Percentiles rank a stretch among this genome's conserved stretches.
Conservation (phyloP, 176 grass and related monocot species). For the Zoysia japonica region DNA sequence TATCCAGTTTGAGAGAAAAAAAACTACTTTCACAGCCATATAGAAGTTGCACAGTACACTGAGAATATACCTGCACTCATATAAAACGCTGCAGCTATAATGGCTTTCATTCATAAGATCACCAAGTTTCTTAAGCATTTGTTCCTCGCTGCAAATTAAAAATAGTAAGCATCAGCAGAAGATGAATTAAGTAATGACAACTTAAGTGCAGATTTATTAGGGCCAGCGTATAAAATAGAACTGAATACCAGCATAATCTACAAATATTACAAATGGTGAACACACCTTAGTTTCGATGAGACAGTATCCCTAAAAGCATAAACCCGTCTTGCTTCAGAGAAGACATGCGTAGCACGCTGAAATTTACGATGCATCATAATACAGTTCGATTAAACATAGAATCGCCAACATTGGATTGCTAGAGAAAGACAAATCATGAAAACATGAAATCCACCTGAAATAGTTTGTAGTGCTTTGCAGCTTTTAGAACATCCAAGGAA, state of each 20-base stretch:
- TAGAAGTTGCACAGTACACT: neutral
- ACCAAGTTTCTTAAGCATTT: slow-evolving; percentile 73
- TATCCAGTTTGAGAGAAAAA: neutral
- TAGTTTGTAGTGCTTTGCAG: slow-evolving; percentile 83
- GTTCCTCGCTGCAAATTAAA: slow-evolving; percentile 57
- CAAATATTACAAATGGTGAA: neutral
- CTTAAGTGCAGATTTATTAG: neutral
- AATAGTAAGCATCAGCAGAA: neutral
- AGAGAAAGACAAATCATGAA: neutral
- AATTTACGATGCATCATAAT: slow-evolving; percentile 5
- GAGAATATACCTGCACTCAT: slow-evolving; percentile 84
- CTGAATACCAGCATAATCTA: neutral
- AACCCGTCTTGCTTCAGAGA: slow-evolving; percentile 90
- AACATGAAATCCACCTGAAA: slow-evolving; percentile 65
- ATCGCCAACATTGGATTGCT: neutral
- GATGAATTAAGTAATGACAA: neutral
- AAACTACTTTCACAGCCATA: neutral
- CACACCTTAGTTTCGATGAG: neutral
- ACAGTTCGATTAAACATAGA: neutral
- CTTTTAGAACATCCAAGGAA: slow-evolving; percentile 81
- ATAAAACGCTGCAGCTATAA: slow-evolving; percentile 88
- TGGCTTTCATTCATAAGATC: slow-evolving; percentile 95
- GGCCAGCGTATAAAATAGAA: neutral
- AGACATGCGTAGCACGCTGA: slow-evolving; percentile 88
- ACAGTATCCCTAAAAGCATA: slow-evolving; percentile 71